phyloP scores from a whole-genome alignment of 2,329 filamentous ascomycete genomes.

The Stagonosporopsis cucurbitacearum region DNA sequence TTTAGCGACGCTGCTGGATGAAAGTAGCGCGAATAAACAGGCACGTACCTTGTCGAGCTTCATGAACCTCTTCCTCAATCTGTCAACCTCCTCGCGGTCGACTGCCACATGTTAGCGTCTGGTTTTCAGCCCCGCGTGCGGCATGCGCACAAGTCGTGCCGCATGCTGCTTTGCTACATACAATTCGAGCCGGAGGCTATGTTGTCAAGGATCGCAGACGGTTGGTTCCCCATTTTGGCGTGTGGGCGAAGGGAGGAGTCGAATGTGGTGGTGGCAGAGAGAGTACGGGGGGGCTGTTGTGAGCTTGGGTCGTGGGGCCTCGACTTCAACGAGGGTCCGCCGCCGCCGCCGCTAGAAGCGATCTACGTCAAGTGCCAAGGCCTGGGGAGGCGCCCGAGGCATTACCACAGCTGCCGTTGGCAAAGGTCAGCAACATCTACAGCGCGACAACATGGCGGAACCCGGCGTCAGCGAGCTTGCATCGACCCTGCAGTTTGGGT shows the following conservation, averaged over 20 bases:
- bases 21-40: background rate
- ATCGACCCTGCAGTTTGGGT: constrained; percentile 79
- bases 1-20: background rate
- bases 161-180: constrained; percentile 54
- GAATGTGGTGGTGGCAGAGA: constrained; percentile 18
- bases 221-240: constrained; percentile 60
- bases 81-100: constrained; percentile 95
- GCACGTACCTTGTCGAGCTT: constrained; percentile 89
- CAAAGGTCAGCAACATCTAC: background rate
- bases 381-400: constrained; percentile 18
- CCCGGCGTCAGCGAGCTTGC: constrained; percentile 63
- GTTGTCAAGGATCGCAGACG: constrained; percentile 81
- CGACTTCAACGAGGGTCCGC: constrained; percentile 28
- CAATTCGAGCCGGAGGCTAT: constrained; percentile 98
- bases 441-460: constrained; percentile 4
- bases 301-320: constrained; percentile 33
- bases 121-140: constrained; percentile 41
- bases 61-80: constrained; percentile 97
- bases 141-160: constrained; percentile 29
- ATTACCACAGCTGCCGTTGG: background rate
- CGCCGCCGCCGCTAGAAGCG: constrained; percentile 25
- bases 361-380: constrained; percentile 37
- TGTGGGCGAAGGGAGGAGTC: constrained; percentile 17
- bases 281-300: constrained; percentile 21
- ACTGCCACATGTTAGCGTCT: constrained; percentile 62